Conservation (phyloP, 352 stramenopile genomes). For the Phytophthora niederhauseri region DNA sequence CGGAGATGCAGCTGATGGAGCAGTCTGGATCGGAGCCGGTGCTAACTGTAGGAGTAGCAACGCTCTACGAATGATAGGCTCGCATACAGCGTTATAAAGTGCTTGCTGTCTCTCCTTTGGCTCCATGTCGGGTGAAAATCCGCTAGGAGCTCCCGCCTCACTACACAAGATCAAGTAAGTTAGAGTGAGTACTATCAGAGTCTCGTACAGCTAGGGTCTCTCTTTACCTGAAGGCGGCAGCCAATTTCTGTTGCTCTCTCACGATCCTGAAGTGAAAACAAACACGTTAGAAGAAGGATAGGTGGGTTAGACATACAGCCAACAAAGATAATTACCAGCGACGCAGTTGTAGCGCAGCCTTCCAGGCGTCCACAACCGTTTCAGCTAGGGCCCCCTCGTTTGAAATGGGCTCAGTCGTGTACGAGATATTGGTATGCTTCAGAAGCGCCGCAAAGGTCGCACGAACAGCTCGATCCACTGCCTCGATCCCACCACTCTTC, state of each 20-base stretch:
- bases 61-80: slow-evolving; percentile 75
- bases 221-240: slow-evolving; percentile 58
- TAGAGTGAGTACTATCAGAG: not conserved
- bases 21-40: slow-evolving; percentile 47
- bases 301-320: not conserved
- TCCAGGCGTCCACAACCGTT: slow-evolving; percentile 73
- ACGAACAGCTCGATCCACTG: slow-evolving; percentile 81
- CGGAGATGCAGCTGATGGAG: slow-evolving; percentile 36
- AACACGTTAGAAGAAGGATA: not conserved
- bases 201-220: not conserved
- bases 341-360: slow-evolving; percentile 77
- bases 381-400: slow-evolving; percentile 69
- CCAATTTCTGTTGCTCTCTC: slow-evolving; percentile 86
- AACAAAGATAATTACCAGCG: slow-evolving; percentile 58
- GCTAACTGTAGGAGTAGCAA: slow-evolving; percentile 67
- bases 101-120: slow-evolving; percentile 71
- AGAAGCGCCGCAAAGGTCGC: slow-evolving; percentile 80
- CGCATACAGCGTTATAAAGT: slow-evolving; percentile 82
- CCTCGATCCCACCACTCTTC: slow-evolving; percentile 85
- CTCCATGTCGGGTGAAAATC: slow-evolving; percentile 45
- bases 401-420: slow-evolving; percentile 67
- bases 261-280: slow-evolving; percentile 68
- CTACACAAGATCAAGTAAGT: slow-evolving; percentile 24
- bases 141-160: slow-evolving; percentile 38
- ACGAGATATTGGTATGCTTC: slow-evolving; percentile 83